Base-by-base conservation (phyloP, 2,329 filamentous ascomycete species). In the Pseudogymnoascus sp. region DNA sequence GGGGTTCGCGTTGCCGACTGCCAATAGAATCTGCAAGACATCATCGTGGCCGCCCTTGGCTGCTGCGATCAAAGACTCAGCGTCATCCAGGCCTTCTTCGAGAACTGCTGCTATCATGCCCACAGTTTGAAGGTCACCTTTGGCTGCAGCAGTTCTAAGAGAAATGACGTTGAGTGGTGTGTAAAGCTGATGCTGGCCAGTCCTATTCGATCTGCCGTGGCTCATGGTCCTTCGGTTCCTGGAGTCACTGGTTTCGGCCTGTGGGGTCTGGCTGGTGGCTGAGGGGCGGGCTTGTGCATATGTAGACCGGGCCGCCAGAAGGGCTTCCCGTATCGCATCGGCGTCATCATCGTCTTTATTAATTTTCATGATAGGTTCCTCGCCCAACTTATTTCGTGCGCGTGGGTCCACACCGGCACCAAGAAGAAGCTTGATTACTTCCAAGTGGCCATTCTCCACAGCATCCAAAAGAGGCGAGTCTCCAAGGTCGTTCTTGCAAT, bases 401-500 rank as follows among this genome's bases (percentile, higher is more conserved):
- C 92, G 87, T 59, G 95, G 95, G 72, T 99, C 96, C 11, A 96
- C 93, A 10, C 93, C 93, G 63, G 93, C 88, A 63, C 89, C 85
- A 2, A 99, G 80, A 35, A 99, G 79, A 8, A 96, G 80, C 70
- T 86, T 90, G 44, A 99, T 90, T 3, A 97, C 93, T 16, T 89
- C 90, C 6, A 96, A 74, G 72, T 99, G 93, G 0, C 91, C 91
- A 71, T 99, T 99, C 69, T 97, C 95, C 29, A 97, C 92, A 4
- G 95, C 95, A 78, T 99, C 95, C 62, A 99, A 88, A 37, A 99
- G 82, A 29, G 95, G 95, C 0, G 95, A 97, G 71, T 99, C 95
- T 71, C 91, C 91, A 70, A 92, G 88, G 70, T 91, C 87, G 70
- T 89, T 87, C 64, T 87, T 79, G 70, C 83, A 93, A 71, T 97